Evolutionary conservation across 2,329 filamentous ascomycete genomes (phyloP).

Genomic region (Aspergillus arachidicola): DNA sequence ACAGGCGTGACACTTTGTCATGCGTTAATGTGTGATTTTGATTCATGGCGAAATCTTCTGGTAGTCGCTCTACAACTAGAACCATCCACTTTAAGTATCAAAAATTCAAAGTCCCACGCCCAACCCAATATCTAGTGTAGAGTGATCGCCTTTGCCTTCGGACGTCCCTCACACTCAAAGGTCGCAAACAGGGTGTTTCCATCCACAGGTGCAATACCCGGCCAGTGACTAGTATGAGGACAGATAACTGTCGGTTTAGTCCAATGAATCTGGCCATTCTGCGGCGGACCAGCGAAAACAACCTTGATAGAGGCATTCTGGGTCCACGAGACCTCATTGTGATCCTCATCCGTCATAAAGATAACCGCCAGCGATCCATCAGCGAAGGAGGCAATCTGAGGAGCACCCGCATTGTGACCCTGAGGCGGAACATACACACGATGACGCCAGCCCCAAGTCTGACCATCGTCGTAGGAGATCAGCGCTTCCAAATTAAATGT

Average conservation of each 20-base stretch:
- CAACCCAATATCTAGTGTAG: constrained; percentile 2
- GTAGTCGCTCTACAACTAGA: background rate
- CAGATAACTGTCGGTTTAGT: constrained; percentile 34
- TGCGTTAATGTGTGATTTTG: background rate
- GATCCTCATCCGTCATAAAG: constrained; percentile 53
- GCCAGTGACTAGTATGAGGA: constrained; percentile 41
- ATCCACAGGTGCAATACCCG: constrained; percentile 37
- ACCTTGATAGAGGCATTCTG: constrained; percentile 45
- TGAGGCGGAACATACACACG: constrained; percentile 43
- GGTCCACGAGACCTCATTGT: constrained; percentile 39
- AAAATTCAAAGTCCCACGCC: no score
- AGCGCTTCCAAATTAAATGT: constrained; percentile 50
- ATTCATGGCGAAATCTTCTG: background rate
- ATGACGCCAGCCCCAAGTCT: constrained; percentile 44
- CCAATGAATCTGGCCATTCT: constrained; percentile 39
- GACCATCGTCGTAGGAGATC: constrained; percentile 49
- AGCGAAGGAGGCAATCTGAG: constrained; percentile 47
- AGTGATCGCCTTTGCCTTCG: constrained; percentile 28
- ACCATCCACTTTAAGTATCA: background rate
- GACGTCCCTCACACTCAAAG: constrained; percentile 31
- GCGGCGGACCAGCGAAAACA: constrained; percentile 38
- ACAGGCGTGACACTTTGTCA: background rate
- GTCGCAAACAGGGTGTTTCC: constrained; percentile 28
- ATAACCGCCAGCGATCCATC: constrained; percentile 47
- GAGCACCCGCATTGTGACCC: constrained; percentile 47